phyloP scores from a whole-genome alignment of 2,329 filamentous ascomycete species.

The Aureobasidium pullulans region DNA sequence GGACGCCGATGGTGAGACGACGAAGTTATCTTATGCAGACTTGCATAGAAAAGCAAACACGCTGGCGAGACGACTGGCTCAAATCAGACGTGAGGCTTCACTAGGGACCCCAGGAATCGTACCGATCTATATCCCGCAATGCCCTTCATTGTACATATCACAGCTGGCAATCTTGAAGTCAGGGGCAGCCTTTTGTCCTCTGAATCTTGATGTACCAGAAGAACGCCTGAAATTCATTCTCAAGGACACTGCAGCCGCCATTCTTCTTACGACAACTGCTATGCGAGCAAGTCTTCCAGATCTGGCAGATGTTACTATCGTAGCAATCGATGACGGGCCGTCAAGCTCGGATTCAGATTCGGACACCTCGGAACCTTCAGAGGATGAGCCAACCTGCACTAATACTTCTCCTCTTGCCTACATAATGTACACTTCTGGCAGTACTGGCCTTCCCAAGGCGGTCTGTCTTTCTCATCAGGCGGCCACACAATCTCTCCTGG shows the following conservation, averaged over 20 bases:
- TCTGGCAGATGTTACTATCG: slow-evolving; percentile 28
- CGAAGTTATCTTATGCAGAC: slow-evolving; percentile 52
- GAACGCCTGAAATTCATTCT: slow-evolving; percentile 76
- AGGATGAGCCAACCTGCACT: not conserved
- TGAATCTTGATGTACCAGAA: slow-evolving; percentile 68
- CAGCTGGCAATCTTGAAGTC: slow-evolving; percentile 71
- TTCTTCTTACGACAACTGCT: slow-evolving; percentile 58
- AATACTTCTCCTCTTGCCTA: slow-evolving; percentile 55
- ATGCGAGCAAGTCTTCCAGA: slow-evolving; percentile 35
- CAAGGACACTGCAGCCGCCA: slow-evolving; percentile 61
- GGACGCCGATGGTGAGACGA: slow-evolving; percentile 38
- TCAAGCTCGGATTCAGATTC: not conserved
- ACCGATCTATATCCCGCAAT: slow-evolving; percentile 72
- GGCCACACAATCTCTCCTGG: slow-evolving; percentile 72
- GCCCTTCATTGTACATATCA: slow-evolving; percentile 67
- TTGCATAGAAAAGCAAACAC: slow-evolving; percentile 52
- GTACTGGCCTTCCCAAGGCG: slow-evolving; percentile 82
- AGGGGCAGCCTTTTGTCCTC: slow-evolving; percentile 77
- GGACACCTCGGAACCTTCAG: not conserved
- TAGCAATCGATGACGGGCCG: slow-evolving; percentile 34
- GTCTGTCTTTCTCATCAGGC: slow-evolving; percentile 75
- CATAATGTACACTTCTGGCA: slow-evolving; percentile 89
- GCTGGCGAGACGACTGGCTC: slow-evolving; percentile 48
- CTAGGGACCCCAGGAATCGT: slow-evolving; percentile 44
- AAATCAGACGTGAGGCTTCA: slow-evolving; percentile 20